phyloP scores from a whole-genome alignment of 2,329 filamentous ascomycete genomes.

The Talaromyces sp. region DNA sequence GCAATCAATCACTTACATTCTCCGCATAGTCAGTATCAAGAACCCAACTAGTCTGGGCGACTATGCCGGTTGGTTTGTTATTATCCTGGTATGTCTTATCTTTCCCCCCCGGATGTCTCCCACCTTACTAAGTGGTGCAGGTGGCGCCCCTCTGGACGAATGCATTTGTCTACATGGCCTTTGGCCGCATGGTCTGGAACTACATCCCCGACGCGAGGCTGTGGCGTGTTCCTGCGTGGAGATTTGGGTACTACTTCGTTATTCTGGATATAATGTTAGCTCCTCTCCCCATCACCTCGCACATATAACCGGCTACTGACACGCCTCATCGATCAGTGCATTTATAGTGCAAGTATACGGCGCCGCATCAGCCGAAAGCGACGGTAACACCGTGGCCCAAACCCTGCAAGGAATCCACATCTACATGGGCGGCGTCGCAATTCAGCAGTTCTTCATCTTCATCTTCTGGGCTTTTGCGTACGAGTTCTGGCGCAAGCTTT shows the following conservation, averaged over 20 bases:
- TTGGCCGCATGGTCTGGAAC: conserved; percentile 47
- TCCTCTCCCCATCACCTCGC: background rate
- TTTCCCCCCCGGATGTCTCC: conserved; percentile 15
- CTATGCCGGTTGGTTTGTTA: conserved; percentile 20
- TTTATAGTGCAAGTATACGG: conserved; percentile 16
- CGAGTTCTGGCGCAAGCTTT: background rate
- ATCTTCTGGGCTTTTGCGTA: conserved; percentile 44
- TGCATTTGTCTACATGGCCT: conserved; percentile 47
- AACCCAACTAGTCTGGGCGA: conserved; percentile 35
- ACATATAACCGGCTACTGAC: background rate
- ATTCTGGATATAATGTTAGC: conserved; percentile 35
- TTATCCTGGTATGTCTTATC: conserved; percentile 2
- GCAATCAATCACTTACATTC: conserved; percentile 39
- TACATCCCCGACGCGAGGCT: conserved; percentile 39
- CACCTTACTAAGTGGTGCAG: conserved; percentile 23
- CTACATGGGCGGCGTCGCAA: conserved; percentile 54
- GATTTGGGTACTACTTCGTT: conserved; percentile 41
- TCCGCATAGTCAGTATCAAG: conserved; percentile 40
- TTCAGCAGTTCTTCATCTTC: conserved; percentile 52
- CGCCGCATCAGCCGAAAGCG: conserved; percentile 11
- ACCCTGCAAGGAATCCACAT: conserved; percentile 37
- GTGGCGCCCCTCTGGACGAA: conserved; percentile 41
- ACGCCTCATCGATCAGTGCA: background rate
- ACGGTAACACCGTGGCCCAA: background rate
- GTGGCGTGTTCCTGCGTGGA: conserved; percentile 35